Evolutionary conservation across 192 early-diverging fungal genomes (phyloP).

Genomic region (Rhizophagus clarus): DNA sequence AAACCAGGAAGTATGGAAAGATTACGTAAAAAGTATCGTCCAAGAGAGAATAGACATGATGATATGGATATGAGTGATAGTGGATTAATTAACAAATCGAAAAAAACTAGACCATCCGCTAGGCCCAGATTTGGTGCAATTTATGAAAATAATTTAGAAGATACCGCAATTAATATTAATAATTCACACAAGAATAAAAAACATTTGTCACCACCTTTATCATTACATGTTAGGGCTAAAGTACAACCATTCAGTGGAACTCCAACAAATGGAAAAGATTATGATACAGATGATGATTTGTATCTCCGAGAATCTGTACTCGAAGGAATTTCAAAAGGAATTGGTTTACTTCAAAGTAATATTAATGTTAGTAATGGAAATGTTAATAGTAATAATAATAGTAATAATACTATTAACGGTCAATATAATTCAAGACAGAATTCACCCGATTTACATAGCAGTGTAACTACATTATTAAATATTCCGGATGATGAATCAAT

Average conservation of each 20-base stretch:
- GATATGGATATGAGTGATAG: conserved; percentile 42
- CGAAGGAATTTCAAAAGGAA: conserved; percentile 60
- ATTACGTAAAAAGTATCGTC: conserved; percentile 46
- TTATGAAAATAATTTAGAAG: conserved; percentile 5
- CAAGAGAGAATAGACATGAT: conserved; percentile 40
- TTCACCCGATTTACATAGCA: conserved; percentile 28
- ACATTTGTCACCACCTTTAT: conserved; percentile 30
- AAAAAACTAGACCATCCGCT: conserved; percentile 2
- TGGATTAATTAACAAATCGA: conserved; percentile 37
- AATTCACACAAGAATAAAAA: conserved; percentile 25
- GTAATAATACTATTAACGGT: no score
- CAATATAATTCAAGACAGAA: conserved; percentile 16
- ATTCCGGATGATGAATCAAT: conserved; percentile 32
- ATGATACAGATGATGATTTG: conserved; percentile 56
- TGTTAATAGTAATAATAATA: background rate
- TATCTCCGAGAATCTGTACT: conserved; percentile 64
- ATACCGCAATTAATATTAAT: background rate
- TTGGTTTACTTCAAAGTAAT: conserved; percentile 51
- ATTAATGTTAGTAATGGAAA: conserved; percentile 2
- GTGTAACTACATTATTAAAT: conserved; percentile 7
- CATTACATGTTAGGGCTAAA: conserved; percentile 18
- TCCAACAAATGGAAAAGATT: conserved; percentile 41
- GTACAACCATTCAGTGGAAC: conserved; percentile 44
- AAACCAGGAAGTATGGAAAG: conserved; percentile 55
- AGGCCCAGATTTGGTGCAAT: conserved; percentile 1